These are phyloP conservation scores for Podaxis sp. DNA, from an alignment of 768 basidiomycete genomes.

Conservation along the genomic window DNA sequence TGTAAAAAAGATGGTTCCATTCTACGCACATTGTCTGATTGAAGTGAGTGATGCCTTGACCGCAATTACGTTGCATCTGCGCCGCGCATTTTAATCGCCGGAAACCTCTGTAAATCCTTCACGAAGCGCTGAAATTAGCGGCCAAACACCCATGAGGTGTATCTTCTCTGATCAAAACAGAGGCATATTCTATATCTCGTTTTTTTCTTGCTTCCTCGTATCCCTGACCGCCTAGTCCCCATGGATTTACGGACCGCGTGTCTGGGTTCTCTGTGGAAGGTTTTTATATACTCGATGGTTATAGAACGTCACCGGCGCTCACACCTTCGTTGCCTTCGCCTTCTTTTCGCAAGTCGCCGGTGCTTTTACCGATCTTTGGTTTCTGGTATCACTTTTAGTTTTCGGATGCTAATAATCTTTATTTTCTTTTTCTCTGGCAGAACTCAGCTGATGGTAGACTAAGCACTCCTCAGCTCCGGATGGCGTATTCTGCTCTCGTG, in stretches of 20 bases:
- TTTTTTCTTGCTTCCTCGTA: neutral
- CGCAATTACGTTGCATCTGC: neutral
- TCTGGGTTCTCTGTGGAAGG: neutral
- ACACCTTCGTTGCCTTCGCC: neutral
- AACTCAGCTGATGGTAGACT: constrained; percentile 65
- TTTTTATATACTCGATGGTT: neutral
- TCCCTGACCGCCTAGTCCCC: neutral
- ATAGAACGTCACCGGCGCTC: neutral
- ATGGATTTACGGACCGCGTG: neutral
- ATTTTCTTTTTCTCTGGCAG: constrained; percentile 30
- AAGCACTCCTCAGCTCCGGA: constrained; percentile 62
- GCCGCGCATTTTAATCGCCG: neutral
- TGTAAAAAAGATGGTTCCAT: constrained; percentile 63
- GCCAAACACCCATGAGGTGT: neutral
- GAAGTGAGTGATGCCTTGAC: constrained; percentile 44
- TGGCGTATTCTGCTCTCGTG: constrained; percentile 76
- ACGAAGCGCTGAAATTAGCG: constrained; percentile 4
- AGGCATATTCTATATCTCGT: neutral
- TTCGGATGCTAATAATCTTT: constrained; percentile 3
- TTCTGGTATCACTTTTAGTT: neutral
- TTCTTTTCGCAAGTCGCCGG: neutral
- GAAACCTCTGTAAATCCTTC: constrained; percentile 10
- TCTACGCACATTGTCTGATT: constrained; percentile 70
- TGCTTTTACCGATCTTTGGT: neutral
- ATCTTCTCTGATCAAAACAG: neutral